Percentiles rank a stretch among this genome's conserved stretches.
Conservation (phyloP, 176 grass and related monocot species). For the Oryza glumipatula region DNA sequence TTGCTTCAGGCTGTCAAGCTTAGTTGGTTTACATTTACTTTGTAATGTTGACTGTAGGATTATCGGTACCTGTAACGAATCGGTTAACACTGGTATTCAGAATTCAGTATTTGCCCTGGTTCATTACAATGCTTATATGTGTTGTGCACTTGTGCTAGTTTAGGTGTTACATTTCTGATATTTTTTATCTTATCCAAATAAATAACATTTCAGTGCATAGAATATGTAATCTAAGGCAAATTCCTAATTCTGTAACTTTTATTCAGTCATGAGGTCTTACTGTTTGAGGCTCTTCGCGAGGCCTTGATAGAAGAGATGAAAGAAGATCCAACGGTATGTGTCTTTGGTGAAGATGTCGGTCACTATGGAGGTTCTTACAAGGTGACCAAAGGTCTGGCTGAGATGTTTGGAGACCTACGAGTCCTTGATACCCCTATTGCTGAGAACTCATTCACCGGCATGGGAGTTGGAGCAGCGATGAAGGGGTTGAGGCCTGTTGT, state of each 20-base stretch:
- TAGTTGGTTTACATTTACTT: neutral
- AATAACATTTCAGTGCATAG: neutral
- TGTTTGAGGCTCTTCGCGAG: constrained; percentile 90
- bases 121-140: neutral
- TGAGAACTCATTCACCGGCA: constrained; percentile 88
- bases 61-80: neutral
- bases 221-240: neutral
- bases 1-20: neutral
- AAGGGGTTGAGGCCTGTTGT: constrained; percentile 72
- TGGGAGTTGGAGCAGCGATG: constrained; percentile 91
- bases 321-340: constrained; percentile 71
- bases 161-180: neutral
- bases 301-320: constrained; percentile 94
- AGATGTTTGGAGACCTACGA: constrained; percentile 81
- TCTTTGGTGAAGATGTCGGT: constrained; percentile 86
- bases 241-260: constrained; percentile 24
- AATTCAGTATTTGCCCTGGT: neutral
- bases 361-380: constrained; percentile 93
- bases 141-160: neutral
- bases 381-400: constrained; percentile 83
- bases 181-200: neutral
- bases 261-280: constrained; percentile 71
- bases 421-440: constrained; percentile 92
- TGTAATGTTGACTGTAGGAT: neutral
- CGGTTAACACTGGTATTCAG: neutral